phyloP scores from a whole-genome alignment of 1,139 yeast genomes.

The Pneumocystis sp. region DNA sequence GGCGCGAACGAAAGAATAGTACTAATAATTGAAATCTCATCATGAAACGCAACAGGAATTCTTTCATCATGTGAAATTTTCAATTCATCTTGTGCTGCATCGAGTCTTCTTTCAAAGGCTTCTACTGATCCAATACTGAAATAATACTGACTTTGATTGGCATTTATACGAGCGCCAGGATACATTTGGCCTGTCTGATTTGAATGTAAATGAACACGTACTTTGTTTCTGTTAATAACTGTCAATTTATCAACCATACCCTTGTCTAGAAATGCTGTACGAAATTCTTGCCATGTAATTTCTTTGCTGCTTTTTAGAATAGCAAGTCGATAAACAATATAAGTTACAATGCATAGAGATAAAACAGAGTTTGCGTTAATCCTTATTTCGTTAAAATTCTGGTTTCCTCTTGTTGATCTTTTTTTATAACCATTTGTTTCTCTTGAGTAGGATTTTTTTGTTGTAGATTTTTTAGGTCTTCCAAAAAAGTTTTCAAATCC shows the following conservation, averaged over 20 bases:
- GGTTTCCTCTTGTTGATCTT: constrained; percentile 5
- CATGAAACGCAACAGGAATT: constrained; percentile 69
- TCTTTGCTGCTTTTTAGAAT: constrained; percentile 19
- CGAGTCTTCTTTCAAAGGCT: constrained; percentile 73
- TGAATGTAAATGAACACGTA: constrained; percentile 56
- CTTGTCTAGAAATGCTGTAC: constrained; percentile 61
- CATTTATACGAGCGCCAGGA: constrained; percentile 13
- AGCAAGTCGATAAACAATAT: constrained; percentile 6
- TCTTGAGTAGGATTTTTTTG: constrained; percentile 4
- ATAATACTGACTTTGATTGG: constrained; percentile 19
- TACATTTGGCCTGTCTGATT: constrained; percentile 31
- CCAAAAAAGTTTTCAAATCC: constrained; percentile 11
- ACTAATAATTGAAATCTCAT: constrained; percentile 49
- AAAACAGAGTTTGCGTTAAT: constrained; percentile 8
- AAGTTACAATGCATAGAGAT: constrained; percentile 5
- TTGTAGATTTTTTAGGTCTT: neutral
- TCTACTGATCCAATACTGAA: constrained; percentile 89
- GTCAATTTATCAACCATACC: constrained; percentile 65
- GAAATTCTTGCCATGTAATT: constrained; percentile 83
- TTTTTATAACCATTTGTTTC: constrained; percentile 2
- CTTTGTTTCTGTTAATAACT: constrained; percentile 66
- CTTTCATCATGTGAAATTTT: constrained; percentile 49
- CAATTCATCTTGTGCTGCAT: constrained; percentile 55
- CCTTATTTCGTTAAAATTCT: constrained; percentile 4
- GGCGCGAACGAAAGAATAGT: constrained; percentile 66